Conservation (phyloP, 352 stramenopile species). For the Phytophthora cajani region DNA sequence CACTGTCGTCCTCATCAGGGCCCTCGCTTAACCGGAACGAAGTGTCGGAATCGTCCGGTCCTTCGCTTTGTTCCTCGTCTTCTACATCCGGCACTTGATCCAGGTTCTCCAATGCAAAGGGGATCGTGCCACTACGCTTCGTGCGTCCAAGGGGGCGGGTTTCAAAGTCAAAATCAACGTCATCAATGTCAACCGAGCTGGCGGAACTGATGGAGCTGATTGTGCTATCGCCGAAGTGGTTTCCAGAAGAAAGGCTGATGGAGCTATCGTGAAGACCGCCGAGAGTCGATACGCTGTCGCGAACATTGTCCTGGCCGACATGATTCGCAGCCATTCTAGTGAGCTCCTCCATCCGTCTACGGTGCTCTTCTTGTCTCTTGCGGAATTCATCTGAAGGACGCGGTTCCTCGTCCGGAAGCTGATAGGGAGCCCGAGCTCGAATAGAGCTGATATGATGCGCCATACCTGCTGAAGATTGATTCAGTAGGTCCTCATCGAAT, state of each 20-base stretch:
- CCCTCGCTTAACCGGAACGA: constrained; percentile 37
- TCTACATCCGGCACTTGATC: constrained; percentile 29
- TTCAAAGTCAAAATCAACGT: constrained; percentile 52
- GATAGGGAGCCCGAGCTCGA: constrained; percentile 29
- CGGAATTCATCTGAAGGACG: constrained; percentile 56
- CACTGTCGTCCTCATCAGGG: constrained; percentile 5
- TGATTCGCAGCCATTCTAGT: constrained; percentile 44
- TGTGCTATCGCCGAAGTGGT: constrained; percentile 27
- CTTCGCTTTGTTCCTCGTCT: constrained; percentile 30
- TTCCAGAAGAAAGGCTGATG: constrained; percentile 37
- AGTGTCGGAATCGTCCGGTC: constrained; percentile 24
- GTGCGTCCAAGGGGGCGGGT: constrained; percentile 38
- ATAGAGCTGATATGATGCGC: constrained; percentile 50
- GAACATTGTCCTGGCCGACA: constrained; percentile 48
- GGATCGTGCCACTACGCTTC: constrained; percentile 64
- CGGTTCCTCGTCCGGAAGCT: constrained; percentile 43
- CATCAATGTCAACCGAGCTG: constrained; percentile 39
- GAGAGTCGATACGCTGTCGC: constrained; percentile 52
- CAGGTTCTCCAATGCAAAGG: constrained; percentile 46
- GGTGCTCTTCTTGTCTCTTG: constrained; percentile 58
- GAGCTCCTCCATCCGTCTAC: constrained; percentile 71
- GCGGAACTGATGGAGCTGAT: constrained; percentile 26
- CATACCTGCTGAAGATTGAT: constrained; percentile 48
- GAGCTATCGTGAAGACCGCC: constrained; percentile 50
- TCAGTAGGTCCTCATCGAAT: constrained; percentile 55